Base-by-base conservation (phyloP, 768 basidiomycete genomes). In the Trametes cubensis region DNA sequence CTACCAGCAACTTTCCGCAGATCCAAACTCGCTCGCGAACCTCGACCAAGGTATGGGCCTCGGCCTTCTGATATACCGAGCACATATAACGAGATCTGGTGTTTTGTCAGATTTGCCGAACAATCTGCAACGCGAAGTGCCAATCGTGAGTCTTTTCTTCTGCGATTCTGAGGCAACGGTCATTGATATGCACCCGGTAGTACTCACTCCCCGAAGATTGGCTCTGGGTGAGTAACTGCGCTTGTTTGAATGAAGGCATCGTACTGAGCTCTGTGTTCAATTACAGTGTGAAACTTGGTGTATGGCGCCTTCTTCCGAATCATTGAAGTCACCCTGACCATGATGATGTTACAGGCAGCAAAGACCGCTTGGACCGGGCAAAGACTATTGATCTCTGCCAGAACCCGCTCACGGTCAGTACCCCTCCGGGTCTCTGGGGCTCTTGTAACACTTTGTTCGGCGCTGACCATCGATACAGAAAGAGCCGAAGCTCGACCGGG, bases 251-350 rank as follows among this genome's bases (percentile, higher is more conserved):
- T n/a, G 10, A 6, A 44, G 10, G n/a, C 26, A 13, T 38, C 41
- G 52, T 47, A 17, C 49, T 47, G 45, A 28, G 34, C 30, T 14
- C 23, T 44, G 13, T 47, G 2, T 40, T 15, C 23, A 40, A 0
- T 17, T 42, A 15, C 50, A 94, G 92, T 98, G 96, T 72, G 96
- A 98, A 80, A 98, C 96, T 0, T 98, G 97, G 97, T 99, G 97
- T 86, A 84, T 62, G 87, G 79, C 41, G 41, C 18, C 26, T 8
- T 14, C 38, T 10, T 23, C 49, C 42, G 11, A 25, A 11, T 46
- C 25, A 50, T 55, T 58, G 1, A 59, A 55, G 34, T 39, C 3
- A 21, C 42, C 28, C 45, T 11, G 26, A 39, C 17, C 6, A 28
- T 39, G 20, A 39, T 21, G 20, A 17, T 40, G 59, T 28, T 60